A percentile compares a stretch with the other conserved stretches of the same genome.
These are phyloP conservation scores for Xylaria venustula DNA, from an alignment of 495 filamentous ascomycete genomes.

Conservation along the genomic window DNA sequence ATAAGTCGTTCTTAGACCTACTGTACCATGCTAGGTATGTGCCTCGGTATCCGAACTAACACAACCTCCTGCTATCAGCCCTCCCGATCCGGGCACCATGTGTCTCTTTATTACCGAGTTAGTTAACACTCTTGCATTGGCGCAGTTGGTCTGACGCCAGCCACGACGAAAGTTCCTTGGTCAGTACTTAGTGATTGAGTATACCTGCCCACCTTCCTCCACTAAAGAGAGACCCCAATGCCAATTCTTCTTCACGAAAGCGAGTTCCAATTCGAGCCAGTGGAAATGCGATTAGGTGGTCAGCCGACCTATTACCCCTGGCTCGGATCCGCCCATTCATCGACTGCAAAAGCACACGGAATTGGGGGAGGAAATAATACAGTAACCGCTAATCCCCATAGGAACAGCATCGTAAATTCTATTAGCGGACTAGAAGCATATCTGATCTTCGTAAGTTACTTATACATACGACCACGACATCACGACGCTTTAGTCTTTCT, in stretches of 20 bases:
- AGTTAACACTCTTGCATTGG: neutral
- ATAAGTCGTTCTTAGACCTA: neutral
- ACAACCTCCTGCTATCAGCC: neutral
- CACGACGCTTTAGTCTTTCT: no score
- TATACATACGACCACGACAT: no score
- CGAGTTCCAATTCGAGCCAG: neutral
- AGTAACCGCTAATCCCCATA: neutral
- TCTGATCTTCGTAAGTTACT: no score
- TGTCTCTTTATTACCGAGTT: neutral
- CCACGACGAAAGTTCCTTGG: neutral
- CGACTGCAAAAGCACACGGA: neutral
- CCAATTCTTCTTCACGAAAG: neutral
- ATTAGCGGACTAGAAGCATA: no score
- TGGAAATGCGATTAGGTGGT: neutral
- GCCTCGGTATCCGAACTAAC: neutral
- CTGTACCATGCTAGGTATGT: no score
- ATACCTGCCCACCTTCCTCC: no score
- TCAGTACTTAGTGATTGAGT: no score
- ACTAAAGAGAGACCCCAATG: no score
- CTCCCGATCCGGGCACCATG: neutral
- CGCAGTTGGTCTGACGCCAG: neutral
- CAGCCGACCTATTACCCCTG: neutral
- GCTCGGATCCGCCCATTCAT: constrained; percentile 1
- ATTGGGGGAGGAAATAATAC: neutral
- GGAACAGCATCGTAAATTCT: neutral